phyloP scores from a whole-genome alignment of 768 basidiomycete genomes.

The Russula griseocarnosa region DNA sequence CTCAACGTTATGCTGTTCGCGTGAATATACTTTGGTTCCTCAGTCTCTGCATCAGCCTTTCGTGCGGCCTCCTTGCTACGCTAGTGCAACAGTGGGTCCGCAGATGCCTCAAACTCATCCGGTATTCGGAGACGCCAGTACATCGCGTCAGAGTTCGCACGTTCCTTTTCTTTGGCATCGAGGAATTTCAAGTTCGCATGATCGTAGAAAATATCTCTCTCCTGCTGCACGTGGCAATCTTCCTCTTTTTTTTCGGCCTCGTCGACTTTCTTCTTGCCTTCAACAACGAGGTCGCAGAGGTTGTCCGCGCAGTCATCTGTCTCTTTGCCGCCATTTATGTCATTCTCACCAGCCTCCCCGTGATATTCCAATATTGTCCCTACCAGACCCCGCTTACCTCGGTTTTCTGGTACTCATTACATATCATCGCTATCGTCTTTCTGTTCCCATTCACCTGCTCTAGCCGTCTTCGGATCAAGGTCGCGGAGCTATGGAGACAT shows the following conservation, averaged over 20 bases:
- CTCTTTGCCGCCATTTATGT: not conserved
- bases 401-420: not conserved
- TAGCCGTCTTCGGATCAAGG: not conserved
- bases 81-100: not conserved
- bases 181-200: slow-evolving; percentile 1
- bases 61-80: not conserved
- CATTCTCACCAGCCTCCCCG: not conserved
- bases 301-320: not conserved
- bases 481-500: not conserved
- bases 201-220: slow-evolving; percentile 10
- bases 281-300: not conserved
- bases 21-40: slow-evolving; percentile 1
- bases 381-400: slow-evolving; percentile 1
- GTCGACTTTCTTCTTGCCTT: not conserved
- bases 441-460: not conserved
- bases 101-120: not conserved
- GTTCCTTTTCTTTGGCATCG: slow-evolving; percentile 5
- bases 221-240: not conserved
- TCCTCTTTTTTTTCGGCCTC: slow-evolving; percentile 3
- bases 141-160: slow-evolving; percentile 27
- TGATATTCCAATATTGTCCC: not conserved
- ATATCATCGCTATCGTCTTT: not conserved
- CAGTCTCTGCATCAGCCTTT: not conserved
- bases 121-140: slow-evolving; percentile 31
- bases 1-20: not conserved